Evolutionary conservation across 2,329 filamentous ascomycete species (phyloP).

Genomic region (Lecanicillium sp.): DNA sequence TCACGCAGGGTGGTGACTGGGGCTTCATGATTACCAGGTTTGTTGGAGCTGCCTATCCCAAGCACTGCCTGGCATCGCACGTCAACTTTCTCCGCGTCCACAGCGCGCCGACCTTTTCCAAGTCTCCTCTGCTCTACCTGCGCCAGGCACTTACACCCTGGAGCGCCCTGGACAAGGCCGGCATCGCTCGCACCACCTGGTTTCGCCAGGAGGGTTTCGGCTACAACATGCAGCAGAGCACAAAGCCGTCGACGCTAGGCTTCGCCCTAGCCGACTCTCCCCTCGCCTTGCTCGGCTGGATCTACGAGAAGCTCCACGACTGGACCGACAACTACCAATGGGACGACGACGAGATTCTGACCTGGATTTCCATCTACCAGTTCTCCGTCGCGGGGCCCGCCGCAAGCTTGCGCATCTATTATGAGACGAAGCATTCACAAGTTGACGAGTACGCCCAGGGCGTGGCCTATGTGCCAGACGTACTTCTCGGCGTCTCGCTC

Average conservation of each 20-base stretch:
- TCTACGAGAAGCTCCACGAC: slow-evolving; percentile 68
- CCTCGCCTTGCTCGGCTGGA: slow-evolving; percentile 62
- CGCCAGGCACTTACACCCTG: slow-evolving; percentile 46
- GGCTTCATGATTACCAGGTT: slow-evolving; percentile 57
- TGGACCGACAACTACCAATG: slow-evolving; percentile 65
- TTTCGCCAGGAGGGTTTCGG: slow-evolving; percentile 42
- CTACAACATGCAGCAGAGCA: slow-evolving; percentile 31
- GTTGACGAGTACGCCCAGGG: slow-evolving; percentile 13
- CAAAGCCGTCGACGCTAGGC: slow-evolving; percentile 62
- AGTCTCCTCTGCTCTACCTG: slow-evolving; percentile 48
- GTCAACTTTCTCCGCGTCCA: slow-evolving; percentile 43
- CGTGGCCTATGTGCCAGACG: slow-evolving; percentile 18
- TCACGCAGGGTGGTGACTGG: slow-evolving; percentile 63
- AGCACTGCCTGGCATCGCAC: slow-evolving; percentile 46
- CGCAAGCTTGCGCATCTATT: slow-evolving; percentile 62
- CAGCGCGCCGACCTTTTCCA: slow-evolving; percentile 39
- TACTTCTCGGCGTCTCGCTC: slow-evolving; percentile 35
- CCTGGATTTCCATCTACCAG: slow-evolving; percentile 64
- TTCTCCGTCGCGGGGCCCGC: slow-evolving; percentile 60
- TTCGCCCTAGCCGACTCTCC: slow-evolving; percentile 62
- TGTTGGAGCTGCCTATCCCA: slow-evolving; percentile 52
- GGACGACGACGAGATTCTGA: slow-evolving; percentile 66
- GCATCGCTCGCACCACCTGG: slow-evolving; percentile 45
- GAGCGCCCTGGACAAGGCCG: slow-evolving; percentile 39
- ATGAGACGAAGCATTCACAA: slow-evolving; percentile 46